Evolutionary conservation across 805 yeast genomes (phyloP).

Genomic region (Saccharomycopsis schoenii): DNA sequence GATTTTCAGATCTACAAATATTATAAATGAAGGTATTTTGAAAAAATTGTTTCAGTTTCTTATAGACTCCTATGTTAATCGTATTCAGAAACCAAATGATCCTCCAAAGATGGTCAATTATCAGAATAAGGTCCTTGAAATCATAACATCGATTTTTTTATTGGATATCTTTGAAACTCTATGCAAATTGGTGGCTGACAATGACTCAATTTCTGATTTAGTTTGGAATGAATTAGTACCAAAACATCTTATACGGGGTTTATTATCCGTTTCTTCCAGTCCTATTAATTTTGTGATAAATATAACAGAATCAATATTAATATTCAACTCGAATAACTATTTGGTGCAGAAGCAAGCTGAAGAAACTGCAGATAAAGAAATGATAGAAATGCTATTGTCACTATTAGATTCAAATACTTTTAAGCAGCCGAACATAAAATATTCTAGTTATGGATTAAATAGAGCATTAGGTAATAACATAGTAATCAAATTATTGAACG

Average conservation of each 20-base stretch:
- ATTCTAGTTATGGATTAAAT: constrained; percentile 39
- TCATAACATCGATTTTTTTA: constrained; percentile 5
- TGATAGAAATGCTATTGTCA: constrained; percentile 27
- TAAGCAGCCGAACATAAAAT: constrained; percentile 30
- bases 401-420: constrained; percentile 34
- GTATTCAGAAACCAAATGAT: background rate
- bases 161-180: constrained; percentile 17
- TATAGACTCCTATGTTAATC: background rate
- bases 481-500: constrained; percentile 33
- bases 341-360: background rate
- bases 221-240: constrained; percentile 12
- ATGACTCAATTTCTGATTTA: constrained; percentile 1
- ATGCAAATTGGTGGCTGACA: constrained; percentile 9
- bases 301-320: constrained; percentile 6
- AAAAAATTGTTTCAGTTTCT: constrained; percentile 19
- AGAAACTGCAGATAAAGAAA: constrained; percentile 9
- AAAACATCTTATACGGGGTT: constrained; percentile 10
- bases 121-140: constrained; percentile 7
- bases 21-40: constrained; percentile 35
- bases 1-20: constrained; percentile 48
- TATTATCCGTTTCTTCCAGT: constrained; percentile 8
- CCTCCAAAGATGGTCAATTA: constrained; percentile 5
- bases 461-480: constrained; percentile 42
- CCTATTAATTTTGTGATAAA: constrained; percentile 12
- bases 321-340: background rate